A percentile compares a stretch with the other conserved stretches of the same genome.
These are phyloP conservation scores for Penicillium brevicompactum DNA, from an alignment of 2,329 filamentous ascomycete genomes.

Conservation along the genomic window DNA sequence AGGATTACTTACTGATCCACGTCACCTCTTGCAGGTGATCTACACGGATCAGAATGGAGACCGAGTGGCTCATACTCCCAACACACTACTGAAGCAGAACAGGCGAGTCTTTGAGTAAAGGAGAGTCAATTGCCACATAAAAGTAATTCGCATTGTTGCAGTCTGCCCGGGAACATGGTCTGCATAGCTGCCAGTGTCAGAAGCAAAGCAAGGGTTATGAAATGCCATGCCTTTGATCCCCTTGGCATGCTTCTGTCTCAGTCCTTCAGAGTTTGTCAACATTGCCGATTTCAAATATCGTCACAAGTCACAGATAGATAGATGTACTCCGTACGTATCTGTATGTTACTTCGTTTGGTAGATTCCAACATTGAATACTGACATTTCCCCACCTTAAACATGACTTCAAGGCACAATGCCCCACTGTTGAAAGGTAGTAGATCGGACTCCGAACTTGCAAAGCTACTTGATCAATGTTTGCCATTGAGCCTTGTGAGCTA, in stretches of 20 bases:
- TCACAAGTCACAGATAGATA: neutral
- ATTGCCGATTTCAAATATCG: neutral
- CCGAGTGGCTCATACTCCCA: slow-evolving; percentile 28
- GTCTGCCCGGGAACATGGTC: neutral
- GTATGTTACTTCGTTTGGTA: too few species aligned
- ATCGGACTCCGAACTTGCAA: neutral
- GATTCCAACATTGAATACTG: too few species aligned
- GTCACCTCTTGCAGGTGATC: slow-evolving; percentile 20
- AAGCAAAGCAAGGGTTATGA: neutral
- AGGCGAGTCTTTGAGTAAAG: neutral
- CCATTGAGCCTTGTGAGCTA: neutral
- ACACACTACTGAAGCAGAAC: slow-evolving; percentile 20
- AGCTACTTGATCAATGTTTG: neutral
- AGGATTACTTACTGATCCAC: neutral
- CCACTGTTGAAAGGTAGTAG: neutral
- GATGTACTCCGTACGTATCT: too few species aligned
- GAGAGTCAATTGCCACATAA: neutral
- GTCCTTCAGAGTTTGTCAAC: neutral
- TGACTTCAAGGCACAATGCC: neutral
- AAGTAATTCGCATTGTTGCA: neutral
- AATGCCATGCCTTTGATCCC: neutral
- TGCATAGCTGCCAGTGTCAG: neutral
- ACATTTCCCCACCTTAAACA: too few species aligned
- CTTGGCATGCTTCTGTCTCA: neutral
- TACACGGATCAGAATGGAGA: slow-evolving; percentile 32